Evolutionary conservation across 192 early-diverging fungal genomes (phyloP).

Genomic region (Backusella morwellensis): DNA sequence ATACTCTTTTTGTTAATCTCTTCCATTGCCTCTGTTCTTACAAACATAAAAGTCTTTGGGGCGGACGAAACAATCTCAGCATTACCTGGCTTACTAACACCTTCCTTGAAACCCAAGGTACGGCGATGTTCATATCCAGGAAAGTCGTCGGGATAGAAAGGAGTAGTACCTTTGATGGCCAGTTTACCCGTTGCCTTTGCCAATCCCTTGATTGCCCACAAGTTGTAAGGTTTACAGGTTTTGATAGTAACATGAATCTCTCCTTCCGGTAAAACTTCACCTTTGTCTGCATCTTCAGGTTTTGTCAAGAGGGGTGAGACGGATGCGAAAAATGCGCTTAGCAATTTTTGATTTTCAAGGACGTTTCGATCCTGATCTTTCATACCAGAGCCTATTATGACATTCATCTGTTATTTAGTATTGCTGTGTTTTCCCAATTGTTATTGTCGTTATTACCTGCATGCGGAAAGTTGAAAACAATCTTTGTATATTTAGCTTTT

Average conservation of each 20-base stretch:
- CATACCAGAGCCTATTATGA: slow-evolving; percentile 67
- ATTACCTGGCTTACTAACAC: slow-evolving; percentile 70
- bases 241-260: slow-evolving; percentile 89
- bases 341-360: slow-evolving; percentile 68
- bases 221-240: slow-evolving; percentile 79
- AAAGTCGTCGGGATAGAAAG: slow-evolving; percentile 69
- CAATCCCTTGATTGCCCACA: slow-evolving; percentile 81
- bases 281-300: not conserved
- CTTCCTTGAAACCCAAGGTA: slow-evolving; percentile 92
- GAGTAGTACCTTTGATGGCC: slow-evolving; percentile 46
- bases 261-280: slow-evolving; percentile 23
- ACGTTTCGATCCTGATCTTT: slow-evolving; percentile 93
- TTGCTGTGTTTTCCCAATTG: not conserved
- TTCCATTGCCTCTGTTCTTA: slow-evolving; percentile 46
- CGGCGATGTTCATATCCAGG: slow-evolving; percentile 91
- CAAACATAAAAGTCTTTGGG: slow-evolving; percentile 74
- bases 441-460: slow-evolving; percentile 51
- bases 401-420: not conserved
- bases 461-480: slow-evolving; percentile 98
- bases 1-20: slow-evolving; percentile 36
- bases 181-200: slow-evolving; percentile 67
- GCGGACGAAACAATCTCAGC: slow-evolving; percentile 70
- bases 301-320: slow-evolving; percentile 51
- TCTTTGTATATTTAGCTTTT: slow-evolving; percentile 65
- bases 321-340: slow-evolving; percentile 63